Base-by-base conservation (phyloP, 1,284 basidiomycete species). In the Ceratobasidium sp. region DNA sequence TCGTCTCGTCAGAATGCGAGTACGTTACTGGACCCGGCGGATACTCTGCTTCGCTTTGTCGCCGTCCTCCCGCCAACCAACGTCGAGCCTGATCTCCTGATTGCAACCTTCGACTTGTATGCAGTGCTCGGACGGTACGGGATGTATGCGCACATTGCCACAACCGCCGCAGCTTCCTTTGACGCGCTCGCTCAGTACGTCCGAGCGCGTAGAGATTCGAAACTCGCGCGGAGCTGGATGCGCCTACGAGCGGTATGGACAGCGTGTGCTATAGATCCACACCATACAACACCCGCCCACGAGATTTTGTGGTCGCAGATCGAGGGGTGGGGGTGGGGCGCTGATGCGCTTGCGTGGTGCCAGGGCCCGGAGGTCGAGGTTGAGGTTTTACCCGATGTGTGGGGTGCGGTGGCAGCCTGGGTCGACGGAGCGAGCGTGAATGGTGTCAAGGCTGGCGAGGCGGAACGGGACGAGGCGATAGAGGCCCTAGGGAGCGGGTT, bases 241-340 rank as follows among this genome's bases (percentile, higher is more conserved):
- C 81, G 80, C 53, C 81, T 94, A 2, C 78, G 94, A 0, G 86
- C 88, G 71, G 83, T 86, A 0, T 98, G 95, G 95, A 91, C 86
- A 7, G 85, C 88, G 0, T 96, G 94, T 78, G 93, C 95, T 0
- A 87, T 89, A 24, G 93, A 98, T 80, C 96, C 96, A 1, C 96
- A 98, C 81, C 85, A 87, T 74, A 96, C 95, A 7, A 91, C 89
- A 7, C 94, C 93, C 0, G 86, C 86, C 19, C 96, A 98, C 81
- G 94, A 95, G 75, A 89, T 98, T 59, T 84, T 93, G 2, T 98
- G 96, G 96, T 94, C 90, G 71, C 94, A 96, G 79, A 85, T 96
- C 5, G 83, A 84, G 16, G 89, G 88, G 1, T 91, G 92, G 87
- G 88, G 86, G 0, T 97, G 94, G 94, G 85, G 83, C 14, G 84